phyloP scores from a whole-genome alignment of 495 filamentous ascomycete species.

The Penicillium pancosmium region DNA sequence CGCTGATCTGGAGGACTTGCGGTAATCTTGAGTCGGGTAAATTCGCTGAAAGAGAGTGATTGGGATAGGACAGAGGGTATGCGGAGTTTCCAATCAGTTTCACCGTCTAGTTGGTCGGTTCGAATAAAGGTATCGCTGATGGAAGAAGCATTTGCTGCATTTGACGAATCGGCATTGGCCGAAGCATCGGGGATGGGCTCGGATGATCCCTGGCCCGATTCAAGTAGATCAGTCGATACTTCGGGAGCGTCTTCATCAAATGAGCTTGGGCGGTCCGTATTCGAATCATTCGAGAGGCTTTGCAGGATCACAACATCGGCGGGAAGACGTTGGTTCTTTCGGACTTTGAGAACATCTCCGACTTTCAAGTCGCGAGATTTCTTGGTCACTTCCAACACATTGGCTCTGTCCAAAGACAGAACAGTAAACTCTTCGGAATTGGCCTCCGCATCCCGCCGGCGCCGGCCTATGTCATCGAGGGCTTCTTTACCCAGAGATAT shows the following conservation, averaged over 20 bases:
- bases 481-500: slow-evolving; percentile 97
- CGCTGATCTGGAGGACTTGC: slow-evolving; percentile 87
- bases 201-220: slow-evolving; percentile 22
- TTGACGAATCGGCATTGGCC: slow-evolving; percentile 10
- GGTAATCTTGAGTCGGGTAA: slow-evolving; percentile 73
- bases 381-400: slow-evolving; percentile 63
- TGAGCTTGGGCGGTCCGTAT: slow-evolving; percentile 24
- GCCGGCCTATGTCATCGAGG: slow-evolving; percentile 84
- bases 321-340: slow-evolving; percentile 88
- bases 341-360: slow-evolving; percentile 89
- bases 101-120: slow-evolving; percentile 96
- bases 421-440: slow-evolving; percentile 91
- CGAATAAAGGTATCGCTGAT: slow-evolving; percentile 93
- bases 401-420: slow-evolving; percentile 59
- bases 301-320: slow-evolving; percentile 94
- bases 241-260: slow-evolving; percentile 19
- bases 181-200: slow-evolving; percentile 14
- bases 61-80: slow-evolving; percentile 85
- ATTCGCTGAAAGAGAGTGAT: slow-evolving; percentile 63
- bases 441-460: slow-evolving; percentile 86
- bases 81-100: slow-evolving; percentile 98
- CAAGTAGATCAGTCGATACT: slow-evolving; percentile 27
- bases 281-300: slow-evolving; percentile 68
- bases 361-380: slow-evolving; percentile 90
- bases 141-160: slow-evolving; percentile 22